phyloP scores from a whole-genome alignment of 169 alveolate species.

The Plasmodium gonderi region DNA sequence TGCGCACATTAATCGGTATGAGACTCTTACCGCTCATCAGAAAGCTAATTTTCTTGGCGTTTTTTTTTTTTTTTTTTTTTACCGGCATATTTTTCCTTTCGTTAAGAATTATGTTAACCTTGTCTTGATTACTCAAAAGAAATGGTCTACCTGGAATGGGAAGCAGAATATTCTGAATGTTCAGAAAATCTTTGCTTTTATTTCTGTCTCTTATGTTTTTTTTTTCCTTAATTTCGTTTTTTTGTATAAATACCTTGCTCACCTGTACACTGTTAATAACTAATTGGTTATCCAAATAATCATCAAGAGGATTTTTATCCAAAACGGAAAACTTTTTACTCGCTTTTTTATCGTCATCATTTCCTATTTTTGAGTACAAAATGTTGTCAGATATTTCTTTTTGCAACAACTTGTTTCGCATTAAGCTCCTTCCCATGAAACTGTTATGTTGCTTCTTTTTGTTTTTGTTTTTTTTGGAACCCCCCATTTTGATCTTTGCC shows the following conservation, averaged over 20 bases:
- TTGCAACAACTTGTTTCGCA: slow-evolving; percentile 35
- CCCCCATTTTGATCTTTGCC: slow-evolving; percentile 13
- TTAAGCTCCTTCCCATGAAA: slow-evolving; percentile 61
- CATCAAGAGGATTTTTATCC: slow-evolving; percentile 38
- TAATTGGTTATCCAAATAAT: slow-evolving; percentile 74
- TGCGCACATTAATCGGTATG: slow-evolving; percentile 32
- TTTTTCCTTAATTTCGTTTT: slow-evolving; percentile 76
- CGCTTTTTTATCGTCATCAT: slow-evolving; percentile 2
- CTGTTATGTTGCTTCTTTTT: slow-evolving; percentile 16
- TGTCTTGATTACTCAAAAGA: slow-evolving; percentile 74
- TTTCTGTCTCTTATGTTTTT: slow-evolving; percentile 7
- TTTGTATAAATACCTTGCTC: slow-evolving; percentile 71
- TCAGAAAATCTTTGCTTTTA: slow-evolving; percentile 13
- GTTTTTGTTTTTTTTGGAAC: background rate
- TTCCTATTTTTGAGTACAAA: slow-evolving; percentile 49
- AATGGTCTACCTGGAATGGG: slow-evolving; percentile 81
- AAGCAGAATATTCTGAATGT: slow-evolving; percentile 78
- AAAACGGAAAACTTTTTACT: slow-evolving; percentile 31
- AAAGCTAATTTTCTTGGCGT: slow-evolving; percentile 30
- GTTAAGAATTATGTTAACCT: slow-evolving; percentile 26
- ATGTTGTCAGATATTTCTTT: slow-evolving; percentile 49
- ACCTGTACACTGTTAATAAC: slow-evolving; percentile 77
- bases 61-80: slow-evolving; percentile 8
- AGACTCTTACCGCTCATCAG: slow-evolving; percentile 49
- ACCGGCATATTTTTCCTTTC: background rate